Evolutionary conservation across 371 early-diverging fungal species (phyloP).

Genomic region (Apophysomyces elegans): DNA sequence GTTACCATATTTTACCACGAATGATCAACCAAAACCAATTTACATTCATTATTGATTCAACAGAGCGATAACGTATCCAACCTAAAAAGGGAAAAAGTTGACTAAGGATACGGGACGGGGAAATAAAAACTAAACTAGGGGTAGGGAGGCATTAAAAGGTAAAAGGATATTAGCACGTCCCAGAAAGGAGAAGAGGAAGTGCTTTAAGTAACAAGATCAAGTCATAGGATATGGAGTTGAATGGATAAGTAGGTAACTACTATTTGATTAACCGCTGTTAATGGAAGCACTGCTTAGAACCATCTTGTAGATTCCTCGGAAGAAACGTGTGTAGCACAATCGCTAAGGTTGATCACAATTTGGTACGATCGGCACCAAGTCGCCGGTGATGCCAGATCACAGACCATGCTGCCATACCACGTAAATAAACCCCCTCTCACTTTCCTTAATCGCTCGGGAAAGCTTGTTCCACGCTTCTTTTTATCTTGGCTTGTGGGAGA

Average conservation of each 20-base stretch:
- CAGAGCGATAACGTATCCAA: neutral
- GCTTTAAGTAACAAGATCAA: neutral
- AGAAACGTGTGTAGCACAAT: neutral
- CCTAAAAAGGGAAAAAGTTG: neutral
- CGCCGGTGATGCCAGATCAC: conserved; percentile 6
- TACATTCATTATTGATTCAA: conserved; percentile 1
- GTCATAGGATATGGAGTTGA: neutral
- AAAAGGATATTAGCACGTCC: neutral
- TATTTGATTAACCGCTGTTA: neutral
- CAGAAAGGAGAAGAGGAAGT: neutral
- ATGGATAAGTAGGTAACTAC: no score
- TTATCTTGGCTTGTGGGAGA: no score
- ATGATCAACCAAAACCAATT: neutral
- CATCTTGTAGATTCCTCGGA: neutral
- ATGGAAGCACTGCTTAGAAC: neutral
- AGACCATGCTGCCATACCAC: conserved; percentile 10
- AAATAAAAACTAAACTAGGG: neutral
- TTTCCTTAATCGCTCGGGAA: conserved; percentile 1
- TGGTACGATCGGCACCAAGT: neutral
- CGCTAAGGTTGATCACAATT: neutral
- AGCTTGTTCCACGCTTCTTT: neutral
- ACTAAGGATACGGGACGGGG: conserved; percentile 6
- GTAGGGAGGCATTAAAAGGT: neutral
- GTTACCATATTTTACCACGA: neutral
- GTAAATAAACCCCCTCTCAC: neutral